A percentile compares a stretch with the other conserved stretches of the same genome.
Conservation (phyloP, 192 early-diverging fungal genomes). For the Backusella parvicylindrica region DNA sequence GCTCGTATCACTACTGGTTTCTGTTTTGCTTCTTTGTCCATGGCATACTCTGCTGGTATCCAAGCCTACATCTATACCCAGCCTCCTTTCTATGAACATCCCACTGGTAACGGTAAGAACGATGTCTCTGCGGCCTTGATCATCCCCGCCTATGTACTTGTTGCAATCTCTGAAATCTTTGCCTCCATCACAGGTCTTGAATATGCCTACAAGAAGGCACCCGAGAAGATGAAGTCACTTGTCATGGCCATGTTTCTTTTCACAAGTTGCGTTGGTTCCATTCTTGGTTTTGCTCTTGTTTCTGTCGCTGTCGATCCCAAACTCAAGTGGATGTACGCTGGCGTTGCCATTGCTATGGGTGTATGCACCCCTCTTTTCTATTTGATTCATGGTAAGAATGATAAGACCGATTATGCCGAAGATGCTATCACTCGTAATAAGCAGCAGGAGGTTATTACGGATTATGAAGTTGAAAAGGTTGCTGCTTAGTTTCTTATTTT, state of each 20-base stretch:
- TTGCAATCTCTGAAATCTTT: constrained; percentile 66
- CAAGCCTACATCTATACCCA: constrained; percentile 59
- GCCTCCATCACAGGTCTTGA: constrained; percentile 65
- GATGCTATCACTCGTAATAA: constrained; percentile 21
- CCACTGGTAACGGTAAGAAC: constrained; percentile 32
- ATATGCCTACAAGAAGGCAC: constrained; percentile 61
- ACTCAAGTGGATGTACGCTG: constrained; percentile 52
- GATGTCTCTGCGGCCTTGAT: constrained; percentile 51
- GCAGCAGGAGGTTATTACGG: background rate
- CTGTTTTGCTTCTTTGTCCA: constrained; percentile 46
- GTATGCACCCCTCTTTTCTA: constrained; percentile 42
- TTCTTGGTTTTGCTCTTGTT: constrained; percentile 52
- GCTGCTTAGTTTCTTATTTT: background rate
- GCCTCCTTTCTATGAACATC: constrained; percentile 46
- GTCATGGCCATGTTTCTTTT: constrained; percentile 63
- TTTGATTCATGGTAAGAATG: constrained; percentile 51
- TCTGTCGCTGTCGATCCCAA: constrained; percentile 51
- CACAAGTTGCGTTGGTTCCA: constrained; percentile 45
- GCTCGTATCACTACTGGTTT: constrained; percentile 65
- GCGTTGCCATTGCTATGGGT: constrained; percentile 39
- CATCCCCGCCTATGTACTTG: constrained; percentile 52
- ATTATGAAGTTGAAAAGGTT: background rate
- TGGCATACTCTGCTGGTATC: constrained; percentile 56
- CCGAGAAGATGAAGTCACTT: constrained; percentile 56
- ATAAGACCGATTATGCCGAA: constrained; percentile 32